Conservation (phyloP, 2,329 filamentous ascomycete species). For the Trichoderma sp. region DNA sequence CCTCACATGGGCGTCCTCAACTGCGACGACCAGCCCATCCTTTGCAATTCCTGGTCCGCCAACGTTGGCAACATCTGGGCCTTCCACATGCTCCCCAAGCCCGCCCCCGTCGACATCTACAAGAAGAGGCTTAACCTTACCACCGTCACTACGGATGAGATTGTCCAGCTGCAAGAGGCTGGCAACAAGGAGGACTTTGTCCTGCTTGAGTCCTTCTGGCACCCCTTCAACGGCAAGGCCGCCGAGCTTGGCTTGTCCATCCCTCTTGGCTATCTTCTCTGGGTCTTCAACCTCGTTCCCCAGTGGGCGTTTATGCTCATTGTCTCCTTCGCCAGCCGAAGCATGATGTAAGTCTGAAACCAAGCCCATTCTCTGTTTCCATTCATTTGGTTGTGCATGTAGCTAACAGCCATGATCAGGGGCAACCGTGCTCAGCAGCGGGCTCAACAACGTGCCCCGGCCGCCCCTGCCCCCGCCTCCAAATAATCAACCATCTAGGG, state of each 20-base stretch:
- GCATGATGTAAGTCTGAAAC: slow-evolving; percentile 66
- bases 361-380: background rate
- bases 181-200: slow-evolving; percentile 50
- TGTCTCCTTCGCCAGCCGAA: slow-evolving; percentile 71
- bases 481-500: background rate
- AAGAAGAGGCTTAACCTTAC: slow-evolving; percentile 69
- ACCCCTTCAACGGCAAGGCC: slow-evolving; percentile 71
- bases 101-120: slow-evolving; percentile 64
- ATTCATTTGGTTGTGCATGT: background rate
- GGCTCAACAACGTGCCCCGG: slow-evolving; percentile 20
- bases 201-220: slow-evolving; percentile 65
- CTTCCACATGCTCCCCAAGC: slow-evolving; percentile 66
- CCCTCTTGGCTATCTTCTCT: slow-evolving; percentile 68
- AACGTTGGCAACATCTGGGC: slow-evolving; percentile 66
- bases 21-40: slow-evolving; percentile 72
- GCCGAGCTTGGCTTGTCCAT: slow-evolving; percentile 63
- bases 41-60: slow-evolving; percentile 74
- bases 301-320: slow-evolving; percentile 79
- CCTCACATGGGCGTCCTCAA: slow-evolving; percentile 71
- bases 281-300: slow-evolving; percentile 65
- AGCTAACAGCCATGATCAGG: slow-evolving; percentile 37
- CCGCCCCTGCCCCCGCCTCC: background rate
- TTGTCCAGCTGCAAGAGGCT: slow-evolving; percentile 60
- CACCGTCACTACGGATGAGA: slow-evolving; percentile 63
- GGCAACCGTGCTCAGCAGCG: slow-evolving; percentile 36